phyloP scores from a whole-genome alignment of 2,329 filamentous ascomycete species.

The Hawksworthiomyces lignivorus region DNA sequence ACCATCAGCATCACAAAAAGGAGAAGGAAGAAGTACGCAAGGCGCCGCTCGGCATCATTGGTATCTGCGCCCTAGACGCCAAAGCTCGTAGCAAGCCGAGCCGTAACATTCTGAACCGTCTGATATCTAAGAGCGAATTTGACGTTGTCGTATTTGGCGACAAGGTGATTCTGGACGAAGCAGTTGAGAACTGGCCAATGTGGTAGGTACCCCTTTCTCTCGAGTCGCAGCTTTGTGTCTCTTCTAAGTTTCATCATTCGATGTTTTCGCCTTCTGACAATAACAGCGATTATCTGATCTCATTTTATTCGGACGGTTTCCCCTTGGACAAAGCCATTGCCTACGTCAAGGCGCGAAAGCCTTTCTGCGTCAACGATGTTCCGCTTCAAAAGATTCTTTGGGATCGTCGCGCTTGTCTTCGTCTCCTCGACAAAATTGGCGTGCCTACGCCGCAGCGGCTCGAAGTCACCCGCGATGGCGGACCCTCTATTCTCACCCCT shows the following conservation, averaged over 20 bases:
- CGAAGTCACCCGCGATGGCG: constrained; percentile 89
- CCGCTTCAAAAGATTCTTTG: constrained; percentile 96
- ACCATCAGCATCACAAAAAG: constrained; percentile 32
- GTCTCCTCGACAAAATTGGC: constrained; percentile 78
- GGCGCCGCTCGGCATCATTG: constrained; percentile 62
- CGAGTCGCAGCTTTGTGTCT: background rate
- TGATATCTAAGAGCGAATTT: constrained; percentile 87
- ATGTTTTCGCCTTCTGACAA: constrained; percentile 18
- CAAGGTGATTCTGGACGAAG: constrained; percentile 96
- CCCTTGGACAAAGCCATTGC: constrained; percentile 94
- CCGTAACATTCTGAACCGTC: constrained; percentile 85
- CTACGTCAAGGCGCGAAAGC: constrained; percentile 86
- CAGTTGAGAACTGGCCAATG: constrained; percentile 91
- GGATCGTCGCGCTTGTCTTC: constrained; percentile 86
- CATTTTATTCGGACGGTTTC: constrained; percentile 97
- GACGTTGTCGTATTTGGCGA: constrained; percentile 97
- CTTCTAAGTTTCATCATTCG: no score
- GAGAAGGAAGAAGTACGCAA: constrained; percentile 60
- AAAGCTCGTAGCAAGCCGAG: constrained; percentile 97
- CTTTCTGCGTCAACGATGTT: constrained; percentile 95
- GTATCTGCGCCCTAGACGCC: constrained; percentile 88
- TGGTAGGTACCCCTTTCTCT: constrained; percentile 54
- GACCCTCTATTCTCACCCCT: constrained; percentile 67
- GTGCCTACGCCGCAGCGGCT: constrained; percentile 84
- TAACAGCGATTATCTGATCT: constrained; percentile 79